Conservation (phyloP, 2,329 filamentous ascomycete genomes). For the Scedosporium minutisporum region DNA sequence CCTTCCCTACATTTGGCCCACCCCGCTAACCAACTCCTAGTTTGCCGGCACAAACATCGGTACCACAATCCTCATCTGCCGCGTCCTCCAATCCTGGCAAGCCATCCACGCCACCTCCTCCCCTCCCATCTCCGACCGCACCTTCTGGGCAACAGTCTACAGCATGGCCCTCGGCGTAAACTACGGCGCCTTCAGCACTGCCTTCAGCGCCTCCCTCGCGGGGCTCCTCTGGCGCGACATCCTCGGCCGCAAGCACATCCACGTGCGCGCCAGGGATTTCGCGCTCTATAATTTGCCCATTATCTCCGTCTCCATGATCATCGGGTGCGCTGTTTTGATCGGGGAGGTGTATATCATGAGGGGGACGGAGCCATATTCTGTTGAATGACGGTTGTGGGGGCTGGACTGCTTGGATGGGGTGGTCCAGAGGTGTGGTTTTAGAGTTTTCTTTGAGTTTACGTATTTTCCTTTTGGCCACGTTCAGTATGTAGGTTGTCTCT, state of each 20-base stretch:
- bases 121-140: slow-evolving; percentile 48
- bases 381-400: no score
- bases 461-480: no score
- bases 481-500: no score
- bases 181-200: slow-evolving; percentile 63
- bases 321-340: slow-evolving; percentile 51
- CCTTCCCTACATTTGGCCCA: not conserved
- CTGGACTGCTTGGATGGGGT: no score
- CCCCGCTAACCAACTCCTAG: slow-evolving; percentile 25
- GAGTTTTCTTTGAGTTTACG: no score
- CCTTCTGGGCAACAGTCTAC: slow-evolving; percentile 66
- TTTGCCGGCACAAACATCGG: slow-evolving; percentile 72
- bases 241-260: slow-evolving; percentile 56
- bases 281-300: slow-evolving; percentile 61
- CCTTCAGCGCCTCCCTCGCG: slow-evolving; percentile 62
- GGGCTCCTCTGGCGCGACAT: slow-evolving; percentile 67
- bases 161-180: slow-evolving; percentile 68
- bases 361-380: no score
- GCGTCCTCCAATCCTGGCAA: slow-evolving; percentile 61
- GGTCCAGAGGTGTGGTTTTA: no score
- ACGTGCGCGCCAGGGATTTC: slow-evolving; percentile 54
- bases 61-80: slow-evolving; percentile 62
- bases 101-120: slow-evolving; percentile 39
- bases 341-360: slow-evolving; percentile 50
- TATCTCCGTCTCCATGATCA: slow-evolving; percentile 57